Percentiles rank a stretch among this genome's conserved stretches.
These are phyloP conservation scores for Geranium incanum DNA, from an alignment of 441 rosid species.

Conservation along the genomic window DNA sequence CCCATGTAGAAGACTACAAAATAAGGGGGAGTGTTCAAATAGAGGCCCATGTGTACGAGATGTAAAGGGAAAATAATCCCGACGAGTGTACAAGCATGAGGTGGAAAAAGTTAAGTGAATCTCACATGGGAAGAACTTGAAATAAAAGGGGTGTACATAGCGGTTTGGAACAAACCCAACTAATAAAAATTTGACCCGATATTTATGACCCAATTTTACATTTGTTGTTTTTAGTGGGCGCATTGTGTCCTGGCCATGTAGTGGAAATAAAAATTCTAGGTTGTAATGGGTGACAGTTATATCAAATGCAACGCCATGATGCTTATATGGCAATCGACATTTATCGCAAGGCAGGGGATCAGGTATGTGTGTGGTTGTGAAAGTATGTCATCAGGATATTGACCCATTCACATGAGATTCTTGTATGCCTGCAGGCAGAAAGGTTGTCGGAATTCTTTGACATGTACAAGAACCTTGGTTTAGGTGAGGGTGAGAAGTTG, in stretches of 20 bases:
- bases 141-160: too few relatives aligned
- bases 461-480: constrained; percentile 32
- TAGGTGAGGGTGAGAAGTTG: constrained; percentile 30
- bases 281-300: constrained; percentile 28
- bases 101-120: too few relatives aligned
- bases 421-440: constrained; percentile 31
- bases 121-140: too few relatives aligned
- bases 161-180: too few relatives aligned
- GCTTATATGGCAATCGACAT: constrained; percentile 42
- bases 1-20: too few relatives aligned
- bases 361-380: constrained; percentile 23
- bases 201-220: not conserved
- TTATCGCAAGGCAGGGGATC: constrained; percentile 38
- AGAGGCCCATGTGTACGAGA: too few relatives aligned
- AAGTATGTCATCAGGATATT: not conserved
- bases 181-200: too few relatives aligned
- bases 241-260: not conserved
- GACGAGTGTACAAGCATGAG: too few relatives aligned
- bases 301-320: constrained; percentile 42
- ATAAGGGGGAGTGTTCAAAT: too few relatives aligned
- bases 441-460: constrained; percentile 38
- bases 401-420: constrained; percentile 1
- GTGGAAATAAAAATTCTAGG: not conserved
- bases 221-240: not conserved
- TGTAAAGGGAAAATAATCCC: too few relatives aligned